A percentile compares a stretch with the other conserved stretches of the same genome.
Conservation (phyloP, 306 rosid genomes). For the Ammopiptanthus mongolicus region DNA sequence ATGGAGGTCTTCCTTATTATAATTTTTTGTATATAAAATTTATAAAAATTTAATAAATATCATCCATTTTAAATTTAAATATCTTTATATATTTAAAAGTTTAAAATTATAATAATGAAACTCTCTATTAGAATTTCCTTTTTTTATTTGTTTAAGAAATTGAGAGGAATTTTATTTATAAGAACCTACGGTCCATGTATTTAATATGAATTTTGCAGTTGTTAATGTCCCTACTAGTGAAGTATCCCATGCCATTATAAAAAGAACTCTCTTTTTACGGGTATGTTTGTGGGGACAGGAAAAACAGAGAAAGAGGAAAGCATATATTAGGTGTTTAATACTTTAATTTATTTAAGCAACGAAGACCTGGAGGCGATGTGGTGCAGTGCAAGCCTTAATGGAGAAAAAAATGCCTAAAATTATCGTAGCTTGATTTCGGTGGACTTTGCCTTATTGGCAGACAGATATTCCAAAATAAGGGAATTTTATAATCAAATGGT, state of each 20-base stretch:
- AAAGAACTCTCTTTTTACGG: neutral
- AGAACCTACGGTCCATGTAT: neutral
- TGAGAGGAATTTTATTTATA: too few relatives aligned
- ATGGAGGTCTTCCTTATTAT: too few relatives aligned
- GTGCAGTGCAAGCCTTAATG: neutral
- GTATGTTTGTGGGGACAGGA: neutral
- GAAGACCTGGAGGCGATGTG: neutral
- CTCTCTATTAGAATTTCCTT: too few relatives aligned
- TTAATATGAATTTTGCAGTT: neutral
- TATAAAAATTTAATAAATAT: too few relatives aligned
- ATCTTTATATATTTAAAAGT: too few relatives aligned
- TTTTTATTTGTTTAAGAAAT: too few relatives aligned
- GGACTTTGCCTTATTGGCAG: conserved; percentile 49
- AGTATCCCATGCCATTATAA: neutral
- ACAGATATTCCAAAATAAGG: conserved; percentile 49
- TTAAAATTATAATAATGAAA: too few relatives aligned
- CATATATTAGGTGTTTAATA: conserved; percentile 4
- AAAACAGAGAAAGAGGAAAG: neutral
- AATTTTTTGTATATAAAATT: too few relatives aligned
- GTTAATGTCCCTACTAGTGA: neutral
- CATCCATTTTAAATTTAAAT: too few relatives aligned
- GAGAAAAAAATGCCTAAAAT: neutral
- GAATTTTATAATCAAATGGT: conserved; percentile 17
- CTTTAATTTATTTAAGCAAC: conserved; percentile 1
- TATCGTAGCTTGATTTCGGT: conserved; percentile 17